Evolutionary conservation across 1,284 basidiomycete genomes (phyloP).

Genomic region (Vanrija humicola): DNA sequence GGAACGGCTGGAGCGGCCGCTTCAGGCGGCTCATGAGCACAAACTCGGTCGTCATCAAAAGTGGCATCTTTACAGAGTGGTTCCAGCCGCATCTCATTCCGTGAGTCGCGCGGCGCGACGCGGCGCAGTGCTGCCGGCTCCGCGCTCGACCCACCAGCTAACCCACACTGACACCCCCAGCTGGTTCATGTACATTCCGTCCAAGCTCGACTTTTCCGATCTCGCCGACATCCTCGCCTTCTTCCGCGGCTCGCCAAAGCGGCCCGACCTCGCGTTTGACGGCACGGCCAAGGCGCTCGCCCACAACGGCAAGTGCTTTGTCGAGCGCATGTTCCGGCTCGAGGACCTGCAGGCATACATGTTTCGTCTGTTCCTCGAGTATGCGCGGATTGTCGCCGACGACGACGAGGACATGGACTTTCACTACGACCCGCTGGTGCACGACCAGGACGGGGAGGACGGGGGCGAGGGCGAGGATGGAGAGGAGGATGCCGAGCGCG

Average conservation of each 20-base stretch:
- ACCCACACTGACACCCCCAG: constrained; percentile 11
- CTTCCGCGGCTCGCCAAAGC: constrained; percentile 41
- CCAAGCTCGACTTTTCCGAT: constrained; percentile 47
- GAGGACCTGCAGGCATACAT: constrained; percentile 48
- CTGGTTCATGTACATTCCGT: constrained; percentile 48
- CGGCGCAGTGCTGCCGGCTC: not conserved
- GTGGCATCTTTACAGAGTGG: constrained; percentile 48
- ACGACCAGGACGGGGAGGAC: constrained; percentile 1
- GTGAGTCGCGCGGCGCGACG: constrained; percentile 18
- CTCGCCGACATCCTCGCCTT: constrained; percentile 46
- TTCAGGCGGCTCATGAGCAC: constrained; percentile 49
- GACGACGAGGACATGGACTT: constrained; percentile 13
- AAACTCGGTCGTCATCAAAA: constrained; percentile 52
- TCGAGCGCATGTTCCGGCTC: constrained; percentile 44
- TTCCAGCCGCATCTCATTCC: constrained; percentile 48
- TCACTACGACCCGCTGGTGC: constrained; percentile 2
- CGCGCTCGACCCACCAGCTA: not conserved
- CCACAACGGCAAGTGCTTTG: constrained; percentile 47
- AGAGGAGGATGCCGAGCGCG: not conserved
- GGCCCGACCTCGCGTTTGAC: constrained; percentile 44
- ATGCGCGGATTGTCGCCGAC: constrained; percentile 24
- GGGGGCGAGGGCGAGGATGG: not conserved
- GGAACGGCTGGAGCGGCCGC: constrained; percentile 51
- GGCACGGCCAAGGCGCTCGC: constrained; percentile 46
- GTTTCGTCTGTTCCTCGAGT: constrained; percentile 47